These are phyloP conservation scores for Cadophora luteo-olivacea DNA, from an alignment of 2,329 filamentous ascomycete genomes.

Conservation along the genomic window DNA sequence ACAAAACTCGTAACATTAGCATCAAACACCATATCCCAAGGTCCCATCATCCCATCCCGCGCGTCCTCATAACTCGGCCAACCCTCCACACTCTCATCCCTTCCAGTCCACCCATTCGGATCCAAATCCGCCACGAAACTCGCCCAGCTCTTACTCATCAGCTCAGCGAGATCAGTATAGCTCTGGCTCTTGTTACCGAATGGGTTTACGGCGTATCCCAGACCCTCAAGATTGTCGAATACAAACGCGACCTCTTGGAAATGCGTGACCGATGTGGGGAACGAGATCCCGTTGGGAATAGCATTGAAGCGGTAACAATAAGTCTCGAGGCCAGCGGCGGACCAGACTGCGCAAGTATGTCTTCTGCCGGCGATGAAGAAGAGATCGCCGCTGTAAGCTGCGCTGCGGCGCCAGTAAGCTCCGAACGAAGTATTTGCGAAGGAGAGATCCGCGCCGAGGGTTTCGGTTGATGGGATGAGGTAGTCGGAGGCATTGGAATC, in stretches of 20 bases:
- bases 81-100: constrained; percentile 23
- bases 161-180: constrained; percentile 15
- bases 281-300: constrained; percentile 41
- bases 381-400: constrained; percentile 27
- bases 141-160: constrained; percentile 32
- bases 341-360: constrained; percentile 25
- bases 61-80: constrained; percentile 53
- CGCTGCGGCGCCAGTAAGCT: constrained; percentile 29
- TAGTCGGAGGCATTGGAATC: constrained; percentile 51
- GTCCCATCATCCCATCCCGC: constrained; percentile 34
- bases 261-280: constrained; percentile 43
- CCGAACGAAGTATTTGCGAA: constrained; percentile 41
- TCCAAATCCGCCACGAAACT: constrained; percentile 32
- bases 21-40: constrained; percentile 56
- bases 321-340: constrained; percentile 27
- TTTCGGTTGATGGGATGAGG: constrained; percentile 49
- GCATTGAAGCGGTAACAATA: constrained; percentile 55
- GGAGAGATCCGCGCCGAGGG: constrained; percentile 32
- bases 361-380: constrained; percentile 26
- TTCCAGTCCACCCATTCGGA: constrained; percentile 30
- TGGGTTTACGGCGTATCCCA: constrained; percentile 51
- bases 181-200: constrained; percentile 38
- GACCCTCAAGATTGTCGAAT: constrained; percentile 56
- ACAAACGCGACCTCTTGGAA: constrained; percentile 60
- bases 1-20: constrained; percentile 53